Percentiles rank a stretch among this genome's conserved stretches.
Evolutionary conservation across 371 early-diverging fungal genomes (phyloP).

Genomic region (Syncephalis plumigaleata): DNA sequence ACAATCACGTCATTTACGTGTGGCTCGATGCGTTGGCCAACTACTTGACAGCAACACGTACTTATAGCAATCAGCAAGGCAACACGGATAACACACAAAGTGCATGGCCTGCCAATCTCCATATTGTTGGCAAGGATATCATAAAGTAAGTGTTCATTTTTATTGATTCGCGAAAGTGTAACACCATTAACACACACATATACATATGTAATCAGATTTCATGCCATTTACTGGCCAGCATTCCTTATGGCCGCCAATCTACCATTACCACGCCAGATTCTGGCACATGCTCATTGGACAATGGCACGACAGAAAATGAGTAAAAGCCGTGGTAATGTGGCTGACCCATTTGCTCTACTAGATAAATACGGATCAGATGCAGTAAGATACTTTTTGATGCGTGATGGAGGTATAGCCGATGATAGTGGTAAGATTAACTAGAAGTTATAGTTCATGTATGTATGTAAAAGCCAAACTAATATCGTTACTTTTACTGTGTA

Average conservation of each 20-base stretch:
- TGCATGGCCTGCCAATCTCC: conserved; percentile 61
- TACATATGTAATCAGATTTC: conserved; percentile 36
- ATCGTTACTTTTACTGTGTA: conserved; percentile 3
- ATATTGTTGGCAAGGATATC: conserved; percentile 92
- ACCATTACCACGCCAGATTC: conserved; percentile 54
- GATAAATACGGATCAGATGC: conserved; percentile 64
- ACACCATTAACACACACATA: no score
- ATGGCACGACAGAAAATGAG: conserved; percentile 81
- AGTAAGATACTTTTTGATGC: conserved; percentile 77
- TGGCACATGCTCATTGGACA: conserved; percentile 92
- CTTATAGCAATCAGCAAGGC: conserved; percentile 3
- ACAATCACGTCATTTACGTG: conserved; percentile 83
- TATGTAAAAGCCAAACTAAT: neutral
- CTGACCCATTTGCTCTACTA: conserved; percentile 59
- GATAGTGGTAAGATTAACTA: conserved; percentile 28
- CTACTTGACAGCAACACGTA: conserved; percentile 60
- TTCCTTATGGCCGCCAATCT: conserved; percentile 77
- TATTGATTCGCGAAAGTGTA: no score
- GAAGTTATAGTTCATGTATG: neutral
- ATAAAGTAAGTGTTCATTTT: conserved; percentile 28
- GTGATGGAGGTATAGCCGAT: conserved; percentile 75
- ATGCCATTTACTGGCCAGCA: conserved; percentile 92
- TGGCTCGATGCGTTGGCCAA: conserved; percentile 94
- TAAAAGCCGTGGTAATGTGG: conserved; percentile 81
- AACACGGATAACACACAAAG: no score